Conservation (phyloP, 1,284 basidiomycete species). For the Entoloma clypeatum region DNA sequence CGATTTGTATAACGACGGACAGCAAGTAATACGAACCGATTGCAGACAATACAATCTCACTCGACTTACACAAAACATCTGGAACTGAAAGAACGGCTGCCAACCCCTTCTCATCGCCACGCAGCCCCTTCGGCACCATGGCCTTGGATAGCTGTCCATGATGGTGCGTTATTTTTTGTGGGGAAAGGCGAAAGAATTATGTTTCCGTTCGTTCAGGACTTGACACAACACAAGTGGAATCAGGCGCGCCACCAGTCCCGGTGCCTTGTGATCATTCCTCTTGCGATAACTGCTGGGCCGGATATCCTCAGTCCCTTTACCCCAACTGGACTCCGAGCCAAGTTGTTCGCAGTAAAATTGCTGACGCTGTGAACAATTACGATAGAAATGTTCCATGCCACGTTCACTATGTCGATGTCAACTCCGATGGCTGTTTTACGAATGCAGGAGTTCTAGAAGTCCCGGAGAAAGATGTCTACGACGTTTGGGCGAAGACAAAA, state of each 20-base stretch:
- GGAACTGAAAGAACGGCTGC: slow-evolving; percentile 20
- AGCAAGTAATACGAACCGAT: too few relatives aligned
- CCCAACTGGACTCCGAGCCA: slow-evolving; percentile 49
- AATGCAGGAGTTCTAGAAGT: slow-evolving; percentile 22
- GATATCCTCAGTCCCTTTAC: slow-evolving; percentile 47
- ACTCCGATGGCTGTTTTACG: slow-evolving; percentile 31
- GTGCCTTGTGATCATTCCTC: slow-evolving; percentile 33
- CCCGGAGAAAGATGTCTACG: slow-evolving; percentile 20
- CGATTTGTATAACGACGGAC: too few relatives aligned
- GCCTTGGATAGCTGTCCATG: slow-evolving; percentile 35
- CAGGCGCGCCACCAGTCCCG: slow-evolving; percentile 35
- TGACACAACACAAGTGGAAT: slow-evolving; percentile 26
- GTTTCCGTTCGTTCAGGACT: slow-evolving; percentile 9
- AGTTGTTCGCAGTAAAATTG: slow-evolving; percentile 36
- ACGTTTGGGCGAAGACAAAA: slow-evolving; percentile 35
- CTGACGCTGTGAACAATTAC: slow-evolving; percentile 28
- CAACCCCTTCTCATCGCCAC: slow-evolving; percentile 36
- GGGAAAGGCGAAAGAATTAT: neutral
- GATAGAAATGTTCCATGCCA: slow-evolving; percentile 22
- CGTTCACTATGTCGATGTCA: slow-evolving; percentile 36
- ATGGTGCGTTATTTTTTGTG: slow-evolving; percentile 23
- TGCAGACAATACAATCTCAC: too few relatives aligned
- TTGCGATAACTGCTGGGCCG: slow-evolving; percentile 35
- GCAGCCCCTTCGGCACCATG: slow-evolving; percentile 42
- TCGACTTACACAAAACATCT: slow-evolving; percentile 14